Evolutionary conservation across 345 rosid species (phyloP).

Genomic region (Trapa incisa): DNA sequence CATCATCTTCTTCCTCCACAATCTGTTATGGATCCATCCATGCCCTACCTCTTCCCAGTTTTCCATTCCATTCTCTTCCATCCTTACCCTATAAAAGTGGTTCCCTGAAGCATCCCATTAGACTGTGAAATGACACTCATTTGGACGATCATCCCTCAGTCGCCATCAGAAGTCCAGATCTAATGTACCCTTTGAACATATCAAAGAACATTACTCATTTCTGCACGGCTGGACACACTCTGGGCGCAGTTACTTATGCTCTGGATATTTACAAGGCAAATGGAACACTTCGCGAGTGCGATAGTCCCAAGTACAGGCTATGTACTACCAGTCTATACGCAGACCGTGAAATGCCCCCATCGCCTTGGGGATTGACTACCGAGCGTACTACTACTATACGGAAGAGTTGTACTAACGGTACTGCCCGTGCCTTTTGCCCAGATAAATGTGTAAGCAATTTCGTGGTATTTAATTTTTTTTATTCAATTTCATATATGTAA

Average conservation of each 20-base stretch:
- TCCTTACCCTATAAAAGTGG: neutral
- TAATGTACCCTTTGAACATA: no score
- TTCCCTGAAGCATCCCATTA: neutral
- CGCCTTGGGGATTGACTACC: neutral
- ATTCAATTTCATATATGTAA: no score
- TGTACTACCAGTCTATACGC: neutral
- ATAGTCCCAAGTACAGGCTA: neutral
- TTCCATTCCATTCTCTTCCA: conserved; percentile 4
- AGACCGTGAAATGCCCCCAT: neutral
- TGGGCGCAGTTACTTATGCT: no score
- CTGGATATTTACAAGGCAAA: neutral
- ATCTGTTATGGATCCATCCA: conserved; percentile 22
- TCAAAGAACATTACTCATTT: no score
- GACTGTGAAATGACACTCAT: neutral
- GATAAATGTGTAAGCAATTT: no score
- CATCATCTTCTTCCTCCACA: neutral
- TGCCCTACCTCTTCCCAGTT: conserved; percentile 22
- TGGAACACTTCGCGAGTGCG: neutral
- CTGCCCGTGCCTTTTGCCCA: neutral
- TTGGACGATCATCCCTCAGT: neutral
- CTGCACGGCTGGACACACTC: no score
- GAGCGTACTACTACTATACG: neutral
- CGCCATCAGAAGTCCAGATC: no score
- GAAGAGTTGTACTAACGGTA: neutral
- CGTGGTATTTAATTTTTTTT: no score